Evolutionary conservation across 192 early-diverging fungal genomes (phyloP), one percentile per base, ranked within the genome.

Genomic region (Backusella westeae): DNA sequence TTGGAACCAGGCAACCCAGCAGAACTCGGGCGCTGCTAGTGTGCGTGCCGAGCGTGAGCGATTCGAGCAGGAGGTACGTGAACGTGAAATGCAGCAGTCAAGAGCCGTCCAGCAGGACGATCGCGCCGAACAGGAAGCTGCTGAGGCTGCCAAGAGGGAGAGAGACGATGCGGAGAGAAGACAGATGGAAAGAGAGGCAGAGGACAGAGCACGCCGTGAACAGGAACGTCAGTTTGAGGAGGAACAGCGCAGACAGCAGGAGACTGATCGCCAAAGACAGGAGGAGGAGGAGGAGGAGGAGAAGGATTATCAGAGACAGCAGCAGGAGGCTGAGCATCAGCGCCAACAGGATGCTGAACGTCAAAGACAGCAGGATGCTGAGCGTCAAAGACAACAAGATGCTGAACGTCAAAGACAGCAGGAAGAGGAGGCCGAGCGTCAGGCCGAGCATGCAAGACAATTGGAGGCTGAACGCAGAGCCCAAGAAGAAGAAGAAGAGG

Each of bases 341-440:
- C 82, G 82, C 29, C 81, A 81, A 42, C 77, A 81, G 53, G 72
- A 74, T 4, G 10, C 26, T 49, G 23, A 52, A 2, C 77, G 78
- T 35, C 80, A 77, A 42, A 73, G 42, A 34, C 80, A 81, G 53
- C 82, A 78, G 29, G 68, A 69, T 7, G 73, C 52, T 17, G 75
- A 81, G 26, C 44, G 49, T 35, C 80, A 71, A 67, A 68, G 78
- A 32, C 81, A 79, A 53, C 85, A 78, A 82, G 86, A 82, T 65
- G 79, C 72, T 73, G 74, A 53, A 71, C 77, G 46, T 81, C 82
- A 59, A 77, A 80, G 59, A 75, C 77, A 42, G 69, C 76, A 38
- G 81, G 82, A 34, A 77, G 72, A 17, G 78, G 83, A 66, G 71
- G 74, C 36, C 67, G 67, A 39, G 74, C 78, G 23, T 26, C 38